phyloP scores from a whole-genome alignment of 2,329 filamentous ascomycete species.

The Trichoderma polysporum region DNA sequence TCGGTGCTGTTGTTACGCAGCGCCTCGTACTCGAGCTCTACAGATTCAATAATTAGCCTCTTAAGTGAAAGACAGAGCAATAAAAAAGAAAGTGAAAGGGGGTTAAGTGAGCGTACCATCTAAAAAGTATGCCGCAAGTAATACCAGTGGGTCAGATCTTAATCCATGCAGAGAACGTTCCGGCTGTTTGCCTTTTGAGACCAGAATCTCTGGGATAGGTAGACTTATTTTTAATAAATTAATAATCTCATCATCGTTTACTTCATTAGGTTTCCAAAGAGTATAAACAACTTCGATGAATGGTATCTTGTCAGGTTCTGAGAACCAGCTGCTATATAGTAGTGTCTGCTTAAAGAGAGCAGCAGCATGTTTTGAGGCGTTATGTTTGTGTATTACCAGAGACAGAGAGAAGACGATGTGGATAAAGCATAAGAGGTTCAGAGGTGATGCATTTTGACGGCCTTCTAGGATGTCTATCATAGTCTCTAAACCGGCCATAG shows the following conservation, averaged over 20 bases:
- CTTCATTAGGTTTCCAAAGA: constrained; percentile 49
- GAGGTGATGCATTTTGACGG: constrained; percentile 37
- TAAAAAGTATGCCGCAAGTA: constrained; percentile 48
- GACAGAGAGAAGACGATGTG: constrained; percentile 54
- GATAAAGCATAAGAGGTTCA: constrained; percentile 51
- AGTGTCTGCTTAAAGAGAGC: constrained; percentile 50
- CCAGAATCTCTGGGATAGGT: constrained; percentile 23
- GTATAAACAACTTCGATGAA: constrained; percentile 46
- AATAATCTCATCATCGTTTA: constrained; percentile 33
- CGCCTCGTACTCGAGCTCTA: constrained; percentile 50
- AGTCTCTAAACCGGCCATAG: constrained; percentile 42
- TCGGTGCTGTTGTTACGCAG: constrained; percentile 33
- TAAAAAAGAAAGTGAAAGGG: background rate
- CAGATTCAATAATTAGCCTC: background rate
- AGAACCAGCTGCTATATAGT: constrained; percentile 44
- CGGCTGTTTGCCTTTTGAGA: constrained; percentile 46
- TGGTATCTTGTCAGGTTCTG: constrained; percentile 35
- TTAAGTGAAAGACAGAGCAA: background rate
- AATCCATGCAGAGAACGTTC: constrained; percentile 23
- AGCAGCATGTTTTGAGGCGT: constrained; percentile 36
- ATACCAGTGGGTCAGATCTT: constrained; percentile 40
- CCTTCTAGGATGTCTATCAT: constrained; percentile 44
- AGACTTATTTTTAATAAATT: constrained; percentile 29
- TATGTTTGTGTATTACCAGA: constrained; percentile 45
- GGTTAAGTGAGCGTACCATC: constrained; percentile 42